Evolutionary conservation across 1,284 basidiomycete genomes (phyloP).

Genomic region (Rhodotorula sp.): DNA sequence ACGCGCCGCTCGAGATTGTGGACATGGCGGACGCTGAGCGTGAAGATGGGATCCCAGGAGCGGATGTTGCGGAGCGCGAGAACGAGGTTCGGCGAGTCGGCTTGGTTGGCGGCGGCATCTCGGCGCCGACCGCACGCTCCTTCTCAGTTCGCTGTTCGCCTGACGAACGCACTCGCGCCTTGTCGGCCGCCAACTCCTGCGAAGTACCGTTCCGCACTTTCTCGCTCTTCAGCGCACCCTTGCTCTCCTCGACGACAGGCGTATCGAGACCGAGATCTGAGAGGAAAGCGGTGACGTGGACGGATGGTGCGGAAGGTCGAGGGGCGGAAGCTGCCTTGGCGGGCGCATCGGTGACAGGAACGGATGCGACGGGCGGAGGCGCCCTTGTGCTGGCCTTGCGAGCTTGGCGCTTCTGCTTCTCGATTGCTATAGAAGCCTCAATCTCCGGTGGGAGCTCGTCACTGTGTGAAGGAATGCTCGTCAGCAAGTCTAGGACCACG

Average conservation of each 20-base stretch:
- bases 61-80: background rate
- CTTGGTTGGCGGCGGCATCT: background rate
- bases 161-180: background rate
- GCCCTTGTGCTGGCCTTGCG: background rate
- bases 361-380: background rate
- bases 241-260: conserved; percentile 2
- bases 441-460: conserved; percentile 1
- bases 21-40: background rate
- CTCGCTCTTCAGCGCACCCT: conserved; percentile 1
- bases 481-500: no score
- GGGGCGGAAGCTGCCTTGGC: background rate
- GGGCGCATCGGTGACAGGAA: background rate
- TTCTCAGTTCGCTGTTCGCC: background rate
- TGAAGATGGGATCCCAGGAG: background rate
- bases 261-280: conserved; percentile 28
- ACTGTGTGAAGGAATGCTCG: background rate
- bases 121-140: background rate
- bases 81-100: background rate
- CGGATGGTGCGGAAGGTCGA: conserved; percentile 8
- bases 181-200: background rate
- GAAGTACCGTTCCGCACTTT: background rate
- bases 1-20: fast-evolving
- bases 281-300: conserved; percentile 20
- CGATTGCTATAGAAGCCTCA: background rate
- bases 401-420: background rate